Evolutionary conservation across 2,329 filamentous ascomycete genomes (phyloP), one percentile per base, ranked within the genome.

Genomic region (Cryphonectria naterciae): DNA sequence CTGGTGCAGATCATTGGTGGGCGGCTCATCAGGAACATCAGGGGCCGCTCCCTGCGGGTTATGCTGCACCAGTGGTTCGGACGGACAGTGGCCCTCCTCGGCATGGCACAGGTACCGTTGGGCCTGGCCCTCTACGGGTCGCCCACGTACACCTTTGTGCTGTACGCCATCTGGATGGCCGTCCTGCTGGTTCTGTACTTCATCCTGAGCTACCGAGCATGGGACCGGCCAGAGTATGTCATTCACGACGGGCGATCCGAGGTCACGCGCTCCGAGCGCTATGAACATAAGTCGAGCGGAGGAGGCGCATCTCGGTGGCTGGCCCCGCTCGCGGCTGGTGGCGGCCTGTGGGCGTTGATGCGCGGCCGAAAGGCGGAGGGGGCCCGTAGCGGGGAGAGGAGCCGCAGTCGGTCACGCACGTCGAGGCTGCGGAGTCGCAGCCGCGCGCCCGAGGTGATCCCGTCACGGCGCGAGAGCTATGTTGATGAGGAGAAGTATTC

Each of bases 101-200:
- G 93, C 0, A 90, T 98, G 74, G 87, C 91, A 4, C 96, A 99
- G 79, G 89, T 99, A 15, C 92, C 96, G 0, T 85, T 99, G 0
- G 96, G 96, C 0, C 85, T 99, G 63, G 95, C 95, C 0, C 85
- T 99, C 1, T 99, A 98, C 77, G 96, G 96, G 7, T 97, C 95
- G 41, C 95, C 96, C 6, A 89, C 92, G 77, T 88, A 87, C 52
- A 86, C 95, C 4, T 99, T 98, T 79, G 90, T 99, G 67, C 84
- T 98, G 4, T 99, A 92, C 77, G 87, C 95, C 0, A 74, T 98
- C 0, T 95, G 92, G 85, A 91, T 92, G 79, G 88, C 89, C 39
- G 85, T 92, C 25, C 83, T 98, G 46, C 75, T 98, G 22, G 77
- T 94, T 1, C 74, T 89, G 19, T 98, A 94, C 80, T 97, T 98